Evolutionary conservation across 2,329 filamentous ascomycete species (phyloP).

Genomic region (Aspergillus carbonarius): DNA sequence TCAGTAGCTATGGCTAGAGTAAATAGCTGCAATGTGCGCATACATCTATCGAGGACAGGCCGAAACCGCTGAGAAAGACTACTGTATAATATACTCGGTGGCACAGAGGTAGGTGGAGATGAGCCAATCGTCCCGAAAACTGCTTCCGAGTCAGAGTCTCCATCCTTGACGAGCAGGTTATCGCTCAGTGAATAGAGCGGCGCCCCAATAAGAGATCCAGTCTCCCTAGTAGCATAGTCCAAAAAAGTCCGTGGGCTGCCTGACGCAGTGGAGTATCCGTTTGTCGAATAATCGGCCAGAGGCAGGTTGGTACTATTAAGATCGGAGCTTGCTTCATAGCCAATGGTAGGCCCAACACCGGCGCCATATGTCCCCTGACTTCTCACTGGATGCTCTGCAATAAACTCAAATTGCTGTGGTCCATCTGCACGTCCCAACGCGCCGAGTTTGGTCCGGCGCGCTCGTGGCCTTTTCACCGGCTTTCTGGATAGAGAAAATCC

Average conservation of each 20-base stretch:
- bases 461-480: not conserved
- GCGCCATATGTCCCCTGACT: not conserved
- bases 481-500: slow-evolving; percentile 3
- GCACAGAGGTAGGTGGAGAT: not conserved
- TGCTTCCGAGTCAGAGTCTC: too few species aligned
- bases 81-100: slow-evolving; percentile 1
- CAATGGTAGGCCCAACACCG: not conserved
- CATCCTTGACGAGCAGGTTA: too few species aligned
- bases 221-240: too few species aligned
- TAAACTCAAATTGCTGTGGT: slow-evolving; percentile 1
- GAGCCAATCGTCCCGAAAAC: too few species aligned
- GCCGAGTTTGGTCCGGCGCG: not conserved
- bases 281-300: too few species aligned
- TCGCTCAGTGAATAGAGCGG: too few species aligned
- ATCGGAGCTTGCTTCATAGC: not conserved
- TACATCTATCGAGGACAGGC: slow-evolving; percentile 1
- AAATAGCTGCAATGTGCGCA: not conserved
- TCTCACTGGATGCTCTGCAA: not conserved
- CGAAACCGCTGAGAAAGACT: not conserved
- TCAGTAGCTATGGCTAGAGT: not conserved
- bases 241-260: too few species aligned
- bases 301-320: not conserved
- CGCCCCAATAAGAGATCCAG: too few species aligned
- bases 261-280: too few species aligned
- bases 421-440: not conserved